A percentile compares a stretch with the other conserved stretches of the same genome.
Evolutionary conservation across 495 filamentous ascomycete species (phyloP).

Genomic region (Penicillium antarcticum): DNA sequence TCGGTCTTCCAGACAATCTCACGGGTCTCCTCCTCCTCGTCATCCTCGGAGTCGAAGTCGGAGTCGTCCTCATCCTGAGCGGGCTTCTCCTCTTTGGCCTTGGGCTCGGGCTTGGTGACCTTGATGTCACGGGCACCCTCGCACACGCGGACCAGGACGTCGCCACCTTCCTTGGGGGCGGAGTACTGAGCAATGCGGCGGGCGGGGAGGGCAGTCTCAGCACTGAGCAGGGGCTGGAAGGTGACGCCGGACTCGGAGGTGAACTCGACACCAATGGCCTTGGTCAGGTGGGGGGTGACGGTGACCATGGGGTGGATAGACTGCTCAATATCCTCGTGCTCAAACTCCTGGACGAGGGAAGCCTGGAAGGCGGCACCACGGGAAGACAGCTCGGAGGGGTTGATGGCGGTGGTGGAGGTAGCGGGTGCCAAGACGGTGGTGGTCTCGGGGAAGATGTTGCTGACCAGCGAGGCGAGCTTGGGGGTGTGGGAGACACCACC

Average conservation of each 20-base stretch:
- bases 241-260: slow-evolving; percentile 57
- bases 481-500: slow-evolving; percentile 93
- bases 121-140: slow-evolving; percentile 88
- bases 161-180: slow-evolving; percentile 72
- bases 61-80: slow-evolving; percentile 62
- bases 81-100: slow-evolving; percentile 63
- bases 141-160: slow-evolving; percentile 80
- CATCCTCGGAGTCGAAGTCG: slow-evolving; percentile 57
- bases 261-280: slow-evolving; percentile 84
- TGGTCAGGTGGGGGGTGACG: slow-evolving; percentile 81
- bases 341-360: slow-evolving; percentile 86
- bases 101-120: slow-evolving; percentile 78
- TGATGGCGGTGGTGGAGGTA: slow-evolving; percentile 72
- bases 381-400: slow-evolving; percentile 86
- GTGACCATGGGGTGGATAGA: slow-evolving; percentile 95
- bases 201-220: slow-evolving; percentile 87
- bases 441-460: slow-evolving; percentile 72
- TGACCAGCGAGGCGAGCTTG: slow-evolving; percentile 75
- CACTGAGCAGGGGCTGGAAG: slow-evolving; percentile 74
- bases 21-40: slow-evolving; percentile 80
- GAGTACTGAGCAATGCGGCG: slow-evolving; percentile 75
- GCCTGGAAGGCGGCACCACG: slow-evolving; percentile 95
- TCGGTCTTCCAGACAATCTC: slow-evolving; percentile 93
- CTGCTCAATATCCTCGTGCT: slow-evolving; percentile 89
- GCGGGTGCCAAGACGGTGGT: slow-evolving; percentile 81